Base-by-base conservation (phyloP, 352 stramenopile species). In the Globisporangium echinulatum region DNA sequence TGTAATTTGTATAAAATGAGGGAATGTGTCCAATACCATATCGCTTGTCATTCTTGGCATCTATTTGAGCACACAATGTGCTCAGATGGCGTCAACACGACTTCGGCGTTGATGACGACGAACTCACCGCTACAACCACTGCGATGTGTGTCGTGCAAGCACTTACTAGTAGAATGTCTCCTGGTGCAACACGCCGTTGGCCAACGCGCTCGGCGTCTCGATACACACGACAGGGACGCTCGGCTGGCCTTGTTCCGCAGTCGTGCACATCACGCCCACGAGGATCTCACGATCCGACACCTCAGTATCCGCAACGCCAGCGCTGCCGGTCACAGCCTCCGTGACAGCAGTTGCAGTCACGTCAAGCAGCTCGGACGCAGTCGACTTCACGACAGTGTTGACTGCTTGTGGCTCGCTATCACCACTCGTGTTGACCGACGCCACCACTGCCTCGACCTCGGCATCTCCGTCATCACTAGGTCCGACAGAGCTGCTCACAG, bases 211-310 rank as follows among this genome's bases (percentile, higher is more conserved):
- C 43, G 43, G 42, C 13, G 59, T 59, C 38, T 64, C 53, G 5
- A 43, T 59, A 25, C 59, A 64, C n/a, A 59, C 59, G 19, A 64
- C 19, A 3, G 17, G 17, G 14, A 64, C 59, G 40, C 38, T 38
- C 33, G 40, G 44, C 15, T 10, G 36, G 7, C 47, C 47, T 10
- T 52, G 14, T 33, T 9, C 7, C 13, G 8, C 33, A 5, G 48
- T 52, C 48, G 8, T 44, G 40, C 7, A 7, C 7, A 11, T 11
- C 40, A 44, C 40, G 40, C 7, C 40, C 7, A 2, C 40, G 11
- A 52, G 14, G 7, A 7, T 44, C 36, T 51, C 47, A n/a, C 14
- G 25, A 9, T 56, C 44, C 0, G 59, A 40, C 14, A 53, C 37
- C 38, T 59, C 51, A 14, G 42, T 7, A 15, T 59, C 52, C 1